Percentiles rank a stretch among this genome's conserved stretches.
Conservation (phyloP, 2,329 filamentous ascomycete species). For the Stagonosporopsis chrysanthemi region DNA sequence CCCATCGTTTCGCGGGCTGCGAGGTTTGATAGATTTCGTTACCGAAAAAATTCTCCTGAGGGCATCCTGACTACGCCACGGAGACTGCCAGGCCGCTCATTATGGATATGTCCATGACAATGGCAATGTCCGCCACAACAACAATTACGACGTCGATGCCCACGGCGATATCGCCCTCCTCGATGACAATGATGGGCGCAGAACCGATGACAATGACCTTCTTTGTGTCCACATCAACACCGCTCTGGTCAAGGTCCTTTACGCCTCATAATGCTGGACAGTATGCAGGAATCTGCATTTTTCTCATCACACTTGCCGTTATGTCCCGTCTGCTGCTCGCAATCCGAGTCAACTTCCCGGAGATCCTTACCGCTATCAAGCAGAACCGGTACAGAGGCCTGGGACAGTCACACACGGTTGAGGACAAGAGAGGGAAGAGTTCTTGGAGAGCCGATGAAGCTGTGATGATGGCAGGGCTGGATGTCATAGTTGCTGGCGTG, state of each 20-base stretch:
- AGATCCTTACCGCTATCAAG: conserved; percentile 53
- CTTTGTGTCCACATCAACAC: conserved; percentile 65
- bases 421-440: conserved; percentile 56
- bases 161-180: conserved; percentile 6
- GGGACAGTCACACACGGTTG: conserved; percentile 62
- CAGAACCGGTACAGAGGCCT: conserved; percentile 76
- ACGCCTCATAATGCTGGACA: conserved; percentile 70
- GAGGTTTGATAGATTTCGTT: background rate
- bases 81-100: background rate
- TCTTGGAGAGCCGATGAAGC: conserved; percentile 84
- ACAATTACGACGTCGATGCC: conserved; percentile 17
- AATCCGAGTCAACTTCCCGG: conserved; percentile 61
- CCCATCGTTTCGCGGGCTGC: background rate
- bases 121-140: background rate
- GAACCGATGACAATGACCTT: conserved; percentile 66
- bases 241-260: conserved; percentile 73
- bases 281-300: conserved; percentile 90
- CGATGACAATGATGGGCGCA: conserved; percentile 18
- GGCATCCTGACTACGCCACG: background rate
- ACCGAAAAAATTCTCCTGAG: background rate
- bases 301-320: conserved; percentile 77
- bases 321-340: conserved; percentile 75
- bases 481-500: conserved; percentile 75
- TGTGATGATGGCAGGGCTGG: conserved; percentile 71
- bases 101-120: conserved; percentile 20